Percentiles rank a stretch among this genome's conserved stretches.
phyloP scores from a whole-genome alignment of 106 monocot species.

The Dendrobium huoshanense region DNA sequence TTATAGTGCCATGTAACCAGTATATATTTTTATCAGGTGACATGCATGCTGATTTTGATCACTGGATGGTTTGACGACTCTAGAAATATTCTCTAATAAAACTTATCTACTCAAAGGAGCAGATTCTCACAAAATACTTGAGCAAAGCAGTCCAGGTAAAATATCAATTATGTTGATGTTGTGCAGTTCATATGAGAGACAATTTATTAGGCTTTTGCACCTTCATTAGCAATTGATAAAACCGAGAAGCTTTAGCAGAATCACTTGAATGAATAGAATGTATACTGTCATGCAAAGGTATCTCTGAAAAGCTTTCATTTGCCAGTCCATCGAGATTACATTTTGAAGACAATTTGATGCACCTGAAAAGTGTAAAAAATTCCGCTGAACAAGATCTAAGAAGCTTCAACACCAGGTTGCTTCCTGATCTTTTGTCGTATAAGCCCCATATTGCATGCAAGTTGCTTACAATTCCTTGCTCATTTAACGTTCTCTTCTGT shows the following conservation, averaged over 20 bases:
- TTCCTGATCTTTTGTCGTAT: slow-evolving; percentile 19
- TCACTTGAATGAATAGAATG: slow-evolving; percentile 21
- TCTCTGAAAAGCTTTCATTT: slow-evolving; percentile 20
- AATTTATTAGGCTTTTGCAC: slow-evolving; percentile 16
- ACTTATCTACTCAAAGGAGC: not conserved
- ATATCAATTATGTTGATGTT: not conserved
- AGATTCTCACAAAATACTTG: not conserved
- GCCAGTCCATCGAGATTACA: slow-evolving; percentile 12
- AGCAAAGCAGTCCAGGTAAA: not conserved
- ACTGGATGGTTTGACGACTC: not conserved
- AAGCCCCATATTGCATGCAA: slow-evolving; percentile 53
- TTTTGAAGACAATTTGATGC: slow-evolving; percentile 22
- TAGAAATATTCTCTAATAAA: not conserved
- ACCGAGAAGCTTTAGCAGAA: slow-evolving; percentile 29
- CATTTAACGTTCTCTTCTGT: slow-evolving; percentile 2
- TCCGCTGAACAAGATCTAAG: slow-evolving; percentile 52
- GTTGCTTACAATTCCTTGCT: slow-evolving; percentile 34
- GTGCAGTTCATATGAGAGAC: not conserved
- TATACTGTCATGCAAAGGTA: slow-evolving; percentile 5
- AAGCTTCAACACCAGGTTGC: slow-evolving; percentile 44
- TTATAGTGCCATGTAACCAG: not conserved
- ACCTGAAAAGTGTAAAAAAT: slow-evolving; percentile 50
- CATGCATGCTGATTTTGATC: not conserved
- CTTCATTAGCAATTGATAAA: slow-evolving; percentile 52
- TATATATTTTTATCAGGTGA: not conserved